A percentile compares a stretch with the other conserved stretches of the same genome.
phyloP scores from a whole-genome alignment of 2,329 filamentous ascomycete genomes.

The Plectosphaerella sp. region DNA sequence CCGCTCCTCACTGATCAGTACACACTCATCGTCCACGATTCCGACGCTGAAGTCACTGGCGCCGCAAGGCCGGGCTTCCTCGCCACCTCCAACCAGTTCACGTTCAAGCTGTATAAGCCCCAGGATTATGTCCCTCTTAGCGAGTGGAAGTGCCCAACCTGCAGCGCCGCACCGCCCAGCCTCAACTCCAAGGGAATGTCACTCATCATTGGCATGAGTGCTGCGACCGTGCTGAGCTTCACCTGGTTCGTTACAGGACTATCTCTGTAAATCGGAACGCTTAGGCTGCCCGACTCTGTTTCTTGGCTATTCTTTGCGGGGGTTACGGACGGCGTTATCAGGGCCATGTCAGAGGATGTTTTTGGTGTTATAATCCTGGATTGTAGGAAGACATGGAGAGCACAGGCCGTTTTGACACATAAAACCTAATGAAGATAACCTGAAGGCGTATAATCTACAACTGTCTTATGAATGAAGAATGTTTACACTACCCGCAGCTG shows the following conservation, averaged over 20 bases:
- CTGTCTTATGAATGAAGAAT: too few species aligned
- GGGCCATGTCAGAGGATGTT: too few species aligned
- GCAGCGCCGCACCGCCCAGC: conserved; percentile 45
- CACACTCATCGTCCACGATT: conserved; percentile 59
- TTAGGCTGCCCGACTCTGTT: too few species aligned
- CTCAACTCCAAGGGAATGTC: conserved; percentile 43
- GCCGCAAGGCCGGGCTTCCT: conserved; percentile 52
- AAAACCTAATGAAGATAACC: neutral
- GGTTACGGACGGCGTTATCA: too few species aligned
- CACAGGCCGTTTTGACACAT: neutral
- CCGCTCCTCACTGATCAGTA: conserved; percentile 52
- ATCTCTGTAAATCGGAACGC: neutral
- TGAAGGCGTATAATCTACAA: too few species aligned
- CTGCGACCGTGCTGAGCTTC: conserved; percentile 55
- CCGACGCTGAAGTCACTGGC: conserved; percentile 46
- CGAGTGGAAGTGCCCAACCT: conserved; percentile 52
- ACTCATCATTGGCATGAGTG: conserved; percentile 48
- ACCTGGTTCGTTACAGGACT: conserved; percentile 34
- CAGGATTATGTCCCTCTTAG: conserved; percentile 48
- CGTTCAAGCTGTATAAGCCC: conserved; percentile 54
- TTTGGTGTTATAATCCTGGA: too few species aligned
- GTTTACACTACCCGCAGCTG: conserved; percentile 56
- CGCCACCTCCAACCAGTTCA: conserved; percentile 40
- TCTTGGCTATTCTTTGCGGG: neutral
- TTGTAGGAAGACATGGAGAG: neutral